These are phyloP conservation scores for Waltergamsia citrina DNA, from an alignment of 2,329 filamentous ascomycete species.

Conservation along the genomic window DNA sequence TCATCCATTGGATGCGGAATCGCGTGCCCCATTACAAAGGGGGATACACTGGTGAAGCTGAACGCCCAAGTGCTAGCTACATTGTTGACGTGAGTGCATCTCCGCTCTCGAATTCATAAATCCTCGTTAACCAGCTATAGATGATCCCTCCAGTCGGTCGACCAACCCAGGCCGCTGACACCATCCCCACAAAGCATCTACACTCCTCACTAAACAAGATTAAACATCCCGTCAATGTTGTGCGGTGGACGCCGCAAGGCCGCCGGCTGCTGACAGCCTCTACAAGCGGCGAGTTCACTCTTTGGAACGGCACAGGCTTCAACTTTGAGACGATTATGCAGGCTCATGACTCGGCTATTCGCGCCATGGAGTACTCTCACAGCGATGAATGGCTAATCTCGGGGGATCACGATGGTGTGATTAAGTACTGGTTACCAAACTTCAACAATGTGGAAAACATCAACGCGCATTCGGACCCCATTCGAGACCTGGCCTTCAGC, in stretches of 20 bases:
- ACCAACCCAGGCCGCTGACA: conserved; percentile 66
- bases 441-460: conserved; percentile 98
- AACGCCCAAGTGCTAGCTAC: conserved; percentile 81
- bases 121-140: conserved; percentile 30
- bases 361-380: conserved; percentile 80
- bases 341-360: conserved; percentile 83
- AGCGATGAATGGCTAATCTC: conserved; percentile 96
- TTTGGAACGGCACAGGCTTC: conserved; percentile 98
- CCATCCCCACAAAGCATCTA: conserved; percentile 87
- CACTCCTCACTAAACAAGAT: conserved; percentile 99
- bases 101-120: not conserved
- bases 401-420: conserved; percentile 85
- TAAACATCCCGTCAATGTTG: conserved; percentile 93
- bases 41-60: conserved; percentile 61
- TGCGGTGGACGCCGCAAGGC: conserved; percentile 95
- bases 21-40: conserved; percentile 62
- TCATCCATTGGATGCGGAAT: conserved; percentile 85
- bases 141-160: conserved; percentile 80
- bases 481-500: conserved; percentile 85
- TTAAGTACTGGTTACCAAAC: conserved; percentile 99
- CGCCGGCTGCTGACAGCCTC: conserved; percentile 85
- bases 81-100: conserved; percentile 67
- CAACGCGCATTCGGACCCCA: conserved; percentile 79
- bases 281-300: conserved; percentile 92
- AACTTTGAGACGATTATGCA: conserved; percentile 99